Evolutionary conservation across 257 asterid species (phyloP).

Genomic region (Nyctanthes arbortristis): DNA sequence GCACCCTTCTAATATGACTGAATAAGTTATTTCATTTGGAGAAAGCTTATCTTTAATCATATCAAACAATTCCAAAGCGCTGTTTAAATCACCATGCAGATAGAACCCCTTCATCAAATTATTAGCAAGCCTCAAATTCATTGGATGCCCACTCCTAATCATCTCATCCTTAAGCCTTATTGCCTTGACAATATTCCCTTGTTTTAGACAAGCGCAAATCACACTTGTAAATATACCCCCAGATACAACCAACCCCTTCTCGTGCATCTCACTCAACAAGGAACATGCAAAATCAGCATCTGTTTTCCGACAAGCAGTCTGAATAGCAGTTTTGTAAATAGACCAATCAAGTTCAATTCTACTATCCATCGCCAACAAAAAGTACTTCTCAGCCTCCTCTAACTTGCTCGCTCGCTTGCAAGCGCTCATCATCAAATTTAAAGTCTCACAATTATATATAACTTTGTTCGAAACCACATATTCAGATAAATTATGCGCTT

Average conservation of each 20-base stretch:
- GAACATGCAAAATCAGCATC: constrained; percentile 38
- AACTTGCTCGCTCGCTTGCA: constrained; percentile 53
- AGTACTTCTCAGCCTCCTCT: constrained; percentile 56
- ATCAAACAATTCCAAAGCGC: constrained; percentile 61
- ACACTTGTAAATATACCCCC: constrained; percentile 53
- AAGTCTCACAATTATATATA: constrained; percentile 51
- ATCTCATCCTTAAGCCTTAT: constrained; percentile 73
- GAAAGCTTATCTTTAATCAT: constrained; percentile 49
- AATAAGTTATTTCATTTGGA: constrained; percentile 79
- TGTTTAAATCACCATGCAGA: constrained; percentile 56
- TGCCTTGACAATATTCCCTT: constrained; percentile 63
- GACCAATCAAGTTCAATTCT: constrained; percentile 49
- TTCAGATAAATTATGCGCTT: constrained; percentile 47
- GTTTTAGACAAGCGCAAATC: constrained; percentile 61
- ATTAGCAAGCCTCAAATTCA: constrained; percentile 76
- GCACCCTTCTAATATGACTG: constrained; percentile 82
- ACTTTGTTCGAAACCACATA: constrained; percentile 37
- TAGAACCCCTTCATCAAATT: constrained; percentile 83
- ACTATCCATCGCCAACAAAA: constrained; percentile 50
- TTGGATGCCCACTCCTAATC: constrained; percentile 53
- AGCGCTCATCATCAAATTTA: constrained; percentile 64
- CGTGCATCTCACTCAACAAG: constrained; percentile 74
- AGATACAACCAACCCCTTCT: constrained; percentile 65
- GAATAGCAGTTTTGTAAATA: constrained; percentile 52
- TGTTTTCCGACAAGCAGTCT: constrained; percentile 53